Evolutionary conservation across 495 filamentous ascomycete genomes (phyloP).

Genomic region (Alectoria sarmentosa): DNA sequence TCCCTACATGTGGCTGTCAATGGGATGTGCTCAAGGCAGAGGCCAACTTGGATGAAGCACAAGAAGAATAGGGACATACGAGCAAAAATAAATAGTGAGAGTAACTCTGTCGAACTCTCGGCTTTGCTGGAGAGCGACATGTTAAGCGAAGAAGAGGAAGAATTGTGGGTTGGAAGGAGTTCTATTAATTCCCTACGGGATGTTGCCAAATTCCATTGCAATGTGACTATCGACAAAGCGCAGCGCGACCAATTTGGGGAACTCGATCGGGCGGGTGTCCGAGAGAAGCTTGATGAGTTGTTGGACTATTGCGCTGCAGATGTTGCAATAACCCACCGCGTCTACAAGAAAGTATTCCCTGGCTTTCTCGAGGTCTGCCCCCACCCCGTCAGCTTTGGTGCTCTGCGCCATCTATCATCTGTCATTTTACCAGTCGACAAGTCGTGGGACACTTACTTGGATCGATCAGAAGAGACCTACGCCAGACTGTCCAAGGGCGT

Average conservation of each 20-base stretch:
- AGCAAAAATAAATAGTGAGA: slow-evolving; percentile 70
- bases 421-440: slow-evolving; percentile 87
- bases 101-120: slow-evolving; percentile 60
- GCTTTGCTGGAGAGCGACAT: slow-evolving; percentile 60
- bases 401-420: slow-evolving; percentile 82
- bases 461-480: slow-evolving; percentile 78
- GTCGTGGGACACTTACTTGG: slow-evolving; percentile 78
- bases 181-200: slow-evolving; percentile 93
- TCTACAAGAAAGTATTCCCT: slow-evolving; percentile 87
- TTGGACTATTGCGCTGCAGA: slow-evolving; percentile 95
- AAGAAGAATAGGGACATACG: slow-evolving; percentile 80
- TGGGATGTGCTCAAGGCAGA: slow-evolving; percentile 95
- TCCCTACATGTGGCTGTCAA: slow-evolving; percentile 96
- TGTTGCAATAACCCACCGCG: slow-evolving; percentile 83
- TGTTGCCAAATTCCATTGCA: slow-evolving; percentile 93
- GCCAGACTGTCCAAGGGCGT: slow-evolving; percentile 67
- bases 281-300: slow-evolving; percentile 66
- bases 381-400: slow-evolving; percentile 95
- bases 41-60: slow-evolving; percentile 94
- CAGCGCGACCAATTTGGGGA: slow-evolving; percentile 83
- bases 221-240: slow-evolving; percentile 85
- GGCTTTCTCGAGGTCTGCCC: slow-evolving; percentile 83
- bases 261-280: slow-evolving; percentile 61
- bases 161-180: slow-evolving; percentile 90
- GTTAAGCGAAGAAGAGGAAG: slow-evolving; percentile 75